Base-by-base conservation (phyloP, 441 rosid genomes). In the Bocquillonia castaneifolia region DNA sequence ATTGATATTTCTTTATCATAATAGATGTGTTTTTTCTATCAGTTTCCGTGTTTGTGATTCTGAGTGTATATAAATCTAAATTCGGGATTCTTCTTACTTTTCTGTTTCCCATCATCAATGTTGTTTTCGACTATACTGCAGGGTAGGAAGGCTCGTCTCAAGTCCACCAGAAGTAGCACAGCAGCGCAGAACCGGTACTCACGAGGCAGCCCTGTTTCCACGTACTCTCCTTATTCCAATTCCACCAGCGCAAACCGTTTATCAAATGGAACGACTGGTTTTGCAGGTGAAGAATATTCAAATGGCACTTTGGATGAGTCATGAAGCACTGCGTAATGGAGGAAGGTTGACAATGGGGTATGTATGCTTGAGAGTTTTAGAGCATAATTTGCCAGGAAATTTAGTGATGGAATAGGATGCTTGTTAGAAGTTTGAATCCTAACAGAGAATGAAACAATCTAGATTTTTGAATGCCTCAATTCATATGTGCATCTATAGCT, bases 61-160 rank as follows among this genome's bases (percentile, higher is more conserved):
- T 36, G 4, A 36, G 40, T 36, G 4, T 4, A 36, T 36, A 36
- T 3, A 9, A 36, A 9, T 36, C 40, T 36, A 3, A 9, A 3
- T 9, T 0, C 22, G 25, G 28, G 8, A 42, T 10, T n/a, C 18
- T 32, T 54, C 2, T 29, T 37, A 23, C 17, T 23, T 14, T 47
- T 26, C 7, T 62, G 37, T 39, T 12, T 56, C 53, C 2, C 5
- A 17, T 65, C 4, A 29, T 44, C 20, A 45, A 44, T 59, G 20
- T 63, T 48, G 70, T 61, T 52, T 54, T 70, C 10, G 22, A 42
- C 22, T 28, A 12, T 42, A 29, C 37, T 73, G 66, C 81, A 93
- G 96, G 96, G 99, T 63, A 83, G 97, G 83, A 93, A 88, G 86
- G 90, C 99, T 53, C 93, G 95, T 6, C 80, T 64, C 14, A 93